A percentile compares a stretch with the other conserved stretches of the same genome.
Evolutionary conservation across 495 filamentous ascomycete genomes (phyloP).

Genomic region (Lasiosphaeria miniovina): DNA sequence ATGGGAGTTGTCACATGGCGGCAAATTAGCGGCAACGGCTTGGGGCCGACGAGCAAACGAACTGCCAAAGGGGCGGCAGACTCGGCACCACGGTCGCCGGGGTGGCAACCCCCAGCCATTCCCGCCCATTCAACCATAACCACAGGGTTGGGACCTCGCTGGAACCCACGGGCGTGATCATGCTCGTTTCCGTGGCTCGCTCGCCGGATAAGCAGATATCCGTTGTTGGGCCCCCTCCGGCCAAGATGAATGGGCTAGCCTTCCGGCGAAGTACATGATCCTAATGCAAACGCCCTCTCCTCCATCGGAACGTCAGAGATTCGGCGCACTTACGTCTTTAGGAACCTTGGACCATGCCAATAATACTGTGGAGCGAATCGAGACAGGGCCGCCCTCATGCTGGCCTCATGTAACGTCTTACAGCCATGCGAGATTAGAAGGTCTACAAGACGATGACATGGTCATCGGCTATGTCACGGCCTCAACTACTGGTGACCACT

Average conservation of each 20-base stretch:
- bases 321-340: neutral
- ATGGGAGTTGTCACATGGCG: neutral
- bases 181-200: constrained; percentile 26
- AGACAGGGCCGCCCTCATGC: neutral
- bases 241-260: constrained; percentile 22
- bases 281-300: constrained; percentile 23
- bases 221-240: constrained; percentile 8
- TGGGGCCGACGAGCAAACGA: neutral
- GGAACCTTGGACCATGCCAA: neutral
- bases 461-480: neutral
- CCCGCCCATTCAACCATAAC: constrained; percentile 23
- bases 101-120: neutral
- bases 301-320: constrained; percentile 1
- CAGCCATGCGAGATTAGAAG: constrained; percentile 7
- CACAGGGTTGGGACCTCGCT: constrained; percentile 17
- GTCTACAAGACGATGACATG: neutral
- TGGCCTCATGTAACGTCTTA: neutral
- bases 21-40: neutral
- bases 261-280: constrained; percentile 26
- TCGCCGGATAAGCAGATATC: constrained; percentile 25
- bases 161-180: constrained; percentile 19
- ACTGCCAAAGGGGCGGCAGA: neutral
- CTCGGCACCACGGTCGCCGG: neutral
- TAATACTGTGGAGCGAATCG: neutral
- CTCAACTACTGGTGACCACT: too few species aligned